These are phyloP conservation scores for peach (Prunus persica) DNA, from an alignment of 306 rosid species.

Conservation along the genomic window DNA sequence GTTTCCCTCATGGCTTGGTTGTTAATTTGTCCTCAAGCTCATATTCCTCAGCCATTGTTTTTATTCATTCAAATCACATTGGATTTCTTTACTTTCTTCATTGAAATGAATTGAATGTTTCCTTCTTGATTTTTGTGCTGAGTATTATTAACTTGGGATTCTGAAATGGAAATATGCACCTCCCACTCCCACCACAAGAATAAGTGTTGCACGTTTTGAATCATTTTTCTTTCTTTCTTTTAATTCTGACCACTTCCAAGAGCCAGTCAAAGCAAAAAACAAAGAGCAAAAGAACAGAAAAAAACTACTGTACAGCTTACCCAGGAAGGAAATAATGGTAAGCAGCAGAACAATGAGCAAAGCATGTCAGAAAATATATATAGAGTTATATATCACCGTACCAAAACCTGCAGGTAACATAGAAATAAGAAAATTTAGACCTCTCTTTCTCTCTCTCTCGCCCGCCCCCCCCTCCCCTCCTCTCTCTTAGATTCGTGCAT, in stretches of 20 bases:
- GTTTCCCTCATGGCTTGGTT: conserved; percentile 32
- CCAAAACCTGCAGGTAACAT: too few relatives aligned
- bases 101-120: not conserved
- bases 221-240: not conserved
- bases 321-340: not conserved
- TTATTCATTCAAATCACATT: conserved; percentile 17
- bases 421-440: not conserved
- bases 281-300: not conserved
- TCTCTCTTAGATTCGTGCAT: not conserved
- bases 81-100: conserved; percentile 6
- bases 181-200: not conserved
- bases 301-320: not conserved
- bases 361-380: conserved; percentile 1
- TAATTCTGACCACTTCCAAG: not conserved
- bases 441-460: not conserved
- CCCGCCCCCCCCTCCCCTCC: too few relatives aligned
- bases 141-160: not conserved
- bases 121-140: conserved; percentile 3
- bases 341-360: not conserved
- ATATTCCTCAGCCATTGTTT: conserved; percentile 32
- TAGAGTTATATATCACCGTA: too few relatives aligned
- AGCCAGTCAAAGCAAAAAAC: not conserved
- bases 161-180: not conserved
- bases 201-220: not conserved
- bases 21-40: conserved; percentile 39